Percentiles rank a stretch among this genome's conserved stretches.
These are phyloP conservation scores for Pezicula neosporulosa DNA, from an alignment of 2,329 filamentous ascomycete species.

Conservation along the genomic window DNA sequence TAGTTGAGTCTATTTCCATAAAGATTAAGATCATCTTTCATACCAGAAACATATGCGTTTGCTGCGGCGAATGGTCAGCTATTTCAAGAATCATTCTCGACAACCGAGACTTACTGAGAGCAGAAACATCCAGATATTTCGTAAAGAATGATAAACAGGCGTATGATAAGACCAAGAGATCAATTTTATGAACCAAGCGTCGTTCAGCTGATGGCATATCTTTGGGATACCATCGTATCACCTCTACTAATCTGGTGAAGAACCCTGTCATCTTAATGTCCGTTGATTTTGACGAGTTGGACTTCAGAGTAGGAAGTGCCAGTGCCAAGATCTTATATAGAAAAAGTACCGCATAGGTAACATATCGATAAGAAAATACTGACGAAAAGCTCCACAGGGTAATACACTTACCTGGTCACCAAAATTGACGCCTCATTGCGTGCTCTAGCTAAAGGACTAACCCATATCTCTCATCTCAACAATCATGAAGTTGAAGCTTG, in stretches of 20 bases:
- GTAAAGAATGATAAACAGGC: conserved; percentile 50
- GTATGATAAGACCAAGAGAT: conserved; percentile 50
- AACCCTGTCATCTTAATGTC: neutral
- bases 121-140: conserved; percentile 8
- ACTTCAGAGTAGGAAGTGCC: no score
- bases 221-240: conserved; percentile 40
- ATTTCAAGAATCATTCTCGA: conserved; percentile 1
- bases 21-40: conserved; percentile 37
- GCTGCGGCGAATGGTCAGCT: conserved; percentile 16
- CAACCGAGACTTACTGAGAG: conserved; percentile 1
- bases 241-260: neutral
- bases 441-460: no score
- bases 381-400: no score
- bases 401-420: no score
- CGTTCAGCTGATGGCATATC: conserved; percentile 44
- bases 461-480: no score
- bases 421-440: no score
- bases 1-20: conserved; percentile 49
- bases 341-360: no score
- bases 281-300: no score
- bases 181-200: conserved; percentile 49
- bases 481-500: no score
- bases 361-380: no score
- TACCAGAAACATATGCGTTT: conserved; percentile 18
- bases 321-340: no score